Conservation (phyloP, 2,329 filamentous ascomycete species). For the Leptographium lundbergii region DNA sequence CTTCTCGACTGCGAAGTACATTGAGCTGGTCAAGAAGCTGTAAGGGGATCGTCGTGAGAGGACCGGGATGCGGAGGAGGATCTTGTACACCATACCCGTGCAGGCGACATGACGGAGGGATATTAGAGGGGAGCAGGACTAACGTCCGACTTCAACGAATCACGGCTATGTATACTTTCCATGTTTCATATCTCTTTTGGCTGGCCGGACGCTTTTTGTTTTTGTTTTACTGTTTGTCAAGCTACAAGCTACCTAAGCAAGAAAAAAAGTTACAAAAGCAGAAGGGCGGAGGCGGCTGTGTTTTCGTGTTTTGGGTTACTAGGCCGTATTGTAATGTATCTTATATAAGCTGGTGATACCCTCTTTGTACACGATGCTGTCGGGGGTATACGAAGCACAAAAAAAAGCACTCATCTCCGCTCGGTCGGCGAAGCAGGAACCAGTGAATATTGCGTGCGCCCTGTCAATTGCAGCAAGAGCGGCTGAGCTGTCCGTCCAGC, state of each 20-base stretch:
- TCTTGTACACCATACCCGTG: neutral
- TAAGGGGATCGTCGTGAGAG: conserved; percentile 34
- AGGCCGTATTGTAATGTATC: neutral
- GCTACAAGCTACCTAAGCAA: neutral
- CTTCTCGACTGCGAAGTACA: conserved; percentile 94
- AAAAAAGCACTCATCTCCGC: neutral
- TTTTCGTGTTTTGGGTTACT: neutral
- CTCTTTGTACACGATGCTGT: neutral
- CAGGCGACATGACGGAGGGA: neutral
- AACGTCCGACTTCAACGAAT: neutral
- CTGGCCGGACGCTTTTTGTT: neutral
- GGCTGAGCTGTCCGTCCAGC: neutral
- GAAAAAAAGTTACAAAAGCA: neutral
- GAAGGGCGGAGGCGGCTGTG: neutral
- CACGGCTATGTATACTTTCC: conserved; percentile 2
- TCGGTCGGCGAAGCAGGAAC: neutral
- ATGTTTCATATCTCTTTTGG: conserved; percentile 1
- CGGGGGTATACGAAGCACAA: neutral
- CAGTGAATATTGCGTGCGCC: neutral
- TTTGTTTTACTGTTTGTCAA: neutral
- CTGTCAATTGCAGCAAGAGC: neutral
- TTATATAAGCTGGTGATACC: neutral
- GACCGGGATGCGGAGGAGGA: neutral
- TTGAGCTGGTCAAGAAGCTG: conserved; percentile 85
- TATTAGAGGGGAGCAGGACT: neutral